These are phyloP conservation scores for Diaporthe aspalathi DNA, from an alignment of 2,329 filamentous ascomycete genomes.

Conservation along the genomic window DNA sequence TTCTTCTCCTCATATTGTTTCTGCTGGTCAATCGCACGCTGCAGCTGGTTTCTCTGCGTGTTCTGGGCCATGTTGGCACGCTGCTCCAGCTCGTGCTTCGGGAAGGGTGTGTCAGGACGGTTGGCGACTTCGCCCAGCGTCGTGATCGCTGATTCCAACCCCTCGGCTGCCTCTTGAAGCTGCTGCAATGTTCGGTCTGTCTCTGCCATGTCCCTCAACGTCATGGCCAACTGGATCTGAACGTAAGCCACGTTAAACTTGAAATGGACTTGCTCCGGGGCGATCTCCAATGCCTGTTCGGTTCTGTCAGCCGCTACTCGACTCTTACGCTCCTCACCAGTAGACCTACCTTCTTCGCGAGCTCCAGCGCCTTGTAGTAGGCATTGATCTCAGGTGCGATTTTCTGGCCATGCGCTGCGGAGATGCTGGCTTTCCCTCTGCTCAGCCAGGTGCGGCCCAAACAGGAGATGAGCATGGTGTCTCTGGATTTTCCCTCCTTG, in stretches of 20 bases:
- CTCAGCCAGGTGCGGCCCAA: slow-evolving; percentile 89
- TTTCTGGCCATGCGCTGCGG: slow-evolving; percentile 54
- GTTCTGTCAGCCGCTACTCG: slow-evolving; percentile 44
- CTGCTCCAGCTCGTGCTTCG: slow-evolving; percentile 89
- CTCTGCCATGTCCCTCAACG: slow-evolving; percentile 78
- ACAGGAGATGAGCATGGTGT: slow-evolving; percentile 84
- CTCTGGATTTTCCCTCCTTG: slow-evolving; percentile 78
- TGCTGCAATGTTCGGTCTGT: slow-evolving; percentile 82
- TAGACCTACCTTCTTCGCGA: slow-evolving; percentile 70
- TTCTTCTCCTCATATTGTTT: slow-evolving; percentile 94
- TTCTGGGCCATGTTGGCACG: slow-evolving; percentile 97
- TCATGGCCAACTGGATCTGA: slow-evolving; percentile 87
- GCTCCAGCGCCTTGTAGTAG: slow-evolving; percentile 68
- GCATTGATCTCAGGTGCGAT: slow-evolving; percentile 60
- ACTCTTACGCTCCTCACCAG: background rate
- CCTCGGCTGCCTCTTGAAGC: slow-evolving; percentile 81
- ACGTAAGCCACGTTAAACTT: slow-evolving; percentile 99
- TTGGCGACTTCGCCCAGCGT: slow-evolving; percentile 72
- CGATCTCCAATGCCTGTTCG: slow-evolving; percentile 75
- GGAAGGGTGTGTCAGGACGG: slow-evolving; percentile 82
- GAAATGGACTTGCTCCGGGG: slow-evolving; percentile 87
- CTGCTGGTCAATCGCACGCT: slow-evolving; percentile 85
- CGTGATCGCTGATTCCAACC: slow-evolving; percentile 87
- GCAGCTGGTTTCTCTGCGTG: slow-evolving; percentile 91
- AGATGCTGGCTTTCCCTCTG: slow-evolving; percentile 69